A percentile compares a stretch with the other conserved stretches of the same genome.
These are phyloP conservation scores for Aspergillus piperis DNA, from an alignment of 2,329 filamentous ascomycete genomes.

Conservation along the genomic window DNA sequence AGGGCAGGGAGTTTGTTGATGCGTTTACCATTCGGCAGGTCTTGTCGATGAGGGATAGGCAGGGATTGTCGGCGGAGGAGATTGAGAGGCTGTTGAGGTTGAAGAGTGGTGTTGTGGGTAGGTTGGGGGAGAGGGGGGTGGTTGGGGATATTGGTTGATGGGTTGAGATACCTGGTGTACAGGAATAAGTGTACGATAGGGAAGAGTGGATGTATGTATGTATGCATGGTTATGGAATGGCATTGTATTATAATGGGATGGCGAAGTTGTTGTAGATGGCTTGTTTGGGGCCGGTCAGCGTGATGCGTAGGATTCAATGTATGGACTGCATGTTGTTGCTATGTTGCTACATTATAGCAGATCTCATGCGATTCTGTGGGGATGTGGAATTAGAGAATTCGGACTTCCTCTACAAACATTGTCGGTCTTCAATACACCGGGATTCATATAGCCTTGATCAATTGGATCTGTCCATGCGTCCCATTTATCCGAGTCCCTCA, in stretches of 20 bases:
- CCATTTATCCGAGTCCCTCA: too few species aligned
- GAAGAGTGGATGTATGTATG: not conserved
- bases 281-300: not conserved
- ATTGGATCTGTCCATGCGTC: too few species aligned
- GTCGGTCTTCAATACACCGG: too few species aligned
- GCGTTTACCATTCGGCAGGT: conserved; percentile 53
- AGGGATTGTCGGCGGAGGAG: conserved; percentile 36
- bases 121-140: conserved; percentile 39
- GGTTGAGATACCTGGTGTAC: not conserved
- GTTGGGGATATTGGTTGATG: conserved; percentile 25
- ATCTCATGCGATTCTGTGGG: too few species aligned
- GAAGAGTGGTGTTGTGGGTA: conserved; percentile 46
- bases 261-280: not conserved
- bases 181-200: not conserved
- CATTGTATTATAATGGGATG: not conserved
- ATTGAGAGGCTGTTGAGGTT: conserved; percentile 50
- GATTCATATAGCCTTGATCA: too few species aligned
- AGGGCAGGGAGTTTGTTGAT: conserved; percentile 51
- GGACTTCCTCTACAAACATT: too few species aligned
- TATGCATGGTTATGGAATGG: not conserved
- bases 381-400: too few species aligned
- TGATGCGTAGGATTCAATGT: not conserved
- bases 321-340: too few species aligned
- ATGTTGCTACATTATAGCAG: too few species aligned
- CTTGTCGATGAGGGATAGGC: conserved; percentile 50